A percentile compares a stretch with the other conserved stretches of the same genome.
Conservation (phyloP, 106 monocot genomes). For the Allium sativum region DNA sequence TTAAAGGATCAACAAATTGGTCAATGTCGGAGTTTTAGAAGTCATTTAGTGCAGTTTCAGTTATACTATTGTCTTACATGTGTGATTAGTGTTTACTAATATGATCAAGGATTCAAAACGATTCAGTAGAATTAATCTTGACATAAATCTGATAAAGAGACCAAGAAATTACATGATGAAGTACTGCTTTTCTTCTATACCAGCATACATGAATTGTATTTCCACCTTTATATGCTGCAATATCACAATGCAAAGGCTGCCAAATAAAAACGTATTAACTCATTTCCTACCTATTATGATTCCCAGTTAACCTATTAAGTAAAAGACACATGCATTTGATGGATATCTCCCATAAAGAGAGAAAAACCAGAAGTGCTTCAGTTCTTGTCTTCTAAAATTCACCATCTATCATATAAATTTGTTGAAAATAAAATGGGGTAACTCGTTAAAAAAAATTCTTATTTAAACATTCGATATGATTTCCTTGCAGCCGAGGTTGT, state of each 20-base stretch:
- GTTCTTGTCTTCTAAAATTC: slow-evolving; percentile 46
- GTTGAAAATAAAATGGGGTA: too few relatives aligned
- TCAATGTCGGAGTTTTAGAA: slow-evolving; percentile 15
- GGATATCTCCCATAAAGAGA: slow-evolving; percentile 49
- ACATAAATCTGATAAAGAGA: background rate
- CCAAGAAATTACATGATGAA: slow-evolving; percentile 30
- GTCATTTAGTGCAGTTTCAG: slow-evolving; percentile 20
- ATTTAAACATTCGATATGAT: too few relatives aligned
- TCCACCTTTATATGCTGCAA: slow-evolving; percentile 38
- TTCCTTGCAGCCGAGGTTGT: slow-evolving; percentile 15
- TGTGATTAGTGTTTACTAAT: background rate
- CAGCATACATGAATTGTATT: slow-evolving; percentile 44
- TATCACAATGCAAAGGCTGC: slow-evolving; percentile 45
- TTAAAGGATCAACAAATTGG: slow-evolving; percentile 17
- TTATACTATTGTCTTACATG: slow-evolving; percentile 45
- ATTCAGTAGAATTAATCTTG: background rate
- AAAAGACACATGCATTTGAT: slow-evolving; percentile 47
- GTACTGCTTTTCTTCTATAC: slow-evolving; percentile 29
- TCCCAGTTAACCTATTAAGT: too few relatives aligned
- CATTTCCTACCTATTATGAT: too few relatives aligned
- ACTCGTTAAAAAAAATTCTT: too few relatives aligned
- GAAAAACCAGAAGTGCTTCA: slow-evolving; percentile 41
- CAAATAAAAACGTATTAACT: too few relatives aligned
- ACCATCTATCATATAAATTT: too few relatives aligned
- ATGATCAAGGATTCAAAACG: too few relatives aligned